These are phyloP conservation scores for Boletus insuetus DNA, from an alignment of 768 basidiomycete genomes.

Conservation along the genomic window DNA sequence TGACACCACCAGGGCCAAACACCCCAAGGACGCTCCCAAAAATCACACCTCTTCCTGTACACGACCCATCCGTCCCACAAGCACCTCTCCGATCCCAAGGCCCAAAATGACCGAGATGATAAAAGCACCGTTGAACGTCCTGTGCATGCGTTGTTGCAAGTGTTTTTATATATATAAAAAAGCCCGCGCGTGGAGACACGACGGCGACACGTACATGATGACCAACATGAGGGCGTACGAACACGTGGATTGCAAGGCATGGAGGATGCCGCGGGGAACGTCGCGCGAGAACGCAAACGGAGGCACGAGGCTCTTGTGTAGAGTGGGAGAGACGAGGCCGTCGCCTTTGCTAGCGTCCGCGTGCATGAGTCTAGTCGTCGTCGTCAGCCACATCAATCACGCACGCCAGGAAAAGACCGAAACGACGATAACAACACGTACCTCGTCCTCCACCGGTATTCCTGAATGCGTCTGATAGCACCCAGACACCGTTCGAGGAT, in stretches of 20 bases:
- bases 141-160: no score
- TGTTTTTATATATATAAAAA: no score
- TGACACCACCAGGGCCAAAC: no score
- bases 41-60: no score
- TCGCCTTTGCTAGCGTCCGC: background rate
- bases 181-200: background rate
- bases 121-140: conserved; percentile 81
- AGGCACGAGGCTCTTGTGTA: conserved; percentile 33
- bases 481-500: conserved; percentile 68
- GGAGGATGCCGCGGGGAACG: conserved; percentile 62
- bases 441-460: conserved; percentile 58
- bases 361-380: background rate
- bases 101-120: conserved; percentile 72
- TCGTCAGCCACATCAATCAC: background rate
- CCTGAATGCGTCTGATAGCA: conserved; percentile 52
- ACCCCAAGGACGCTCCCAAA: no score
- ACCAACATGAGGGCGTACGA: conserved; percentile 75
- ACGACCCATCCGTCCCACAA: conserved; percentile 50
- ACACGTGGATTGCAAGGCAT: conserved; percentile 61
- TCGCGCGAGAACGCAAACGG: conserved; percentile 72
- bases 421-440: conserved; percentile 26
- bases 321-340: background rate
- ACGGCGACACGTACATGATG: conserved; percentile 57
- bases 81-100: conserved; percentile 67
- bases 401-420: no score